Evolutionary conservation across 177 flowering plant genomes (phyloP), one percentile per base, ranked within the genome.

Genomic region (Vitis hybrid): DNA sequence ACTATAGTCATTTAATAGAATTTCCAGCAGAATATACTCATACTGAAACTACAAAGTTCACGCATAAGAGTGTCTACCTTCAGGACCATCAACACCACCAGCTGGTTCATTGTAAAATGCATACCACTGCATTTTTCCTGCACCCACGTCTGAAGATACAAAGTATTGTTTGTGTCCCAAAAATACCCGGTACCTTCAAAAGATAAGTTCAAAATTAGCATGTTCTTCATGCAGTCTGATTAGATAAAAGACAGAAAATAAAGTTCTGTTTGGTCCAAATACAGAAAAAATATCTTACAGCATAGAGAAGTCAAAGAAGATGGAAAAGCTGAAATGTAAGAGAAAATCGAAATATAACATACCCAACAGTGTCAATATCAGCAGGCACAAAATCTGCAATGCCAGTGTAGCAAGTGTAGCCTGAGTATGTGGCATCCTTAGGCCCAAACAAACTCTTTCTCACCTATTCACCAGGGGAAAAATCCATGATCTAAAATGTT

Each of bases 81-180:
- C 75, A 16, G 93, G 92, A 61, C 15, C 73, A 79, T 95, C 99
- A 33, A 69, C 82, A 16, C 99, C 99, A 74, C 97, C 99, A 72
- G 99, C 70, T 31, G 85, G 66, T 78, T 93, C 98, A 49, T 95
- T 78, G 81, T 95, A 79, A 78, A 95, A 93, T 55, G 89, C 99
- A 81, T 95, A 93, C 98, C 99, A 95, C 82, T 95, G 98, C 96
- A 95, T 95, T 87, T 93, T 95, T 68, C 97, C 98, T 45, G 77
- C 93, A 70, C 99, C 99, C 49, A 93, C 99, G 79, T 95, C 98
- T 31, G 98, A 93, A 63, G 97, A 93, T 48, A 95, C 99, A 73
- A 95, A 93, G 81, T 95, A 95, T 58, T 95, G 96, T 81, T 93
- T 93, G 88, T 93, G 97, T 56, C 98, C 98, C 81, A 95, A 79